Conservation (phyloP, 1,284 basidiomycete species). For the Mycena sp. region DNA sequence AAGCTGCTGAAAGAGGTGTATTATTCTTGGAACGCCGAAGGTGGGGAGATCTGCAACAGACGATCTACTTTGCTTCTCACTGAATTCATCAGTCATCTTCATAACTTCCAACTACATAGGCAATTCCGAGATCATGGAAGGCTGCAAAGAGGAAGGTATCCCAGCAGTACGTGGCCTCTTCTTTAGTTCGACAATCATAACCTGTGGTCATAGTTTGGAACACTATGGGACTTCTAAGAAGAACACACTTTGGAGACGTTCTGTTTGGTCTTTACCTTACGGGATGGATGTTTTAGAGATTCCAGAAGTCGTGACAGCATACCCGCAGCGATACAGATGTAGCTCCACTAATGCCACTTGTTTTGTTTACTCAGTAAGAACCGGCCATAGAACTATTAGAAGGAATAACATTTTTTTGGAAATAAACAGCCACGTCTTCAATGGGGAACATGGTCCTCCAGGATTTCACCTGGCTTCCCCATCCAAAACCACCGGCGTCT, state of each 20-base stretch:
- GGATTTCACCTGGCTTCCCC: slow-evolving; percentile 73
- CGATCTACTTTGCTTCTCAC: slow-evolving; percentile 52
- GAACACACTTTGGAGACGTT: neutral
- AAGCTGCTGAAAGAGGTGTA: slow-evolving; percentile 71
- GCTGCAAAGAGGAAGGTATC: slow-evolving; percentile 68
- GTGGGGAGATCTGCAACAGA: slow-evolving; percentile 43
- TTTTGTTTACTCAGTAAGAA: slow-evolving; percentile 15
- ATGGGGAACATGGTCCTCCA: slow-evolving; percentile 60
- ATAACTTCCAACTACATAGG: slow-evolving; percentile 73
- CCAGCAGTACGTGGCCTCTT: slow-evolving; percentile 48
- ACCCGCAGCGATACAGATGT: slow-evolving; percentile 9
- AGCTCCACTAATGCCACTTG: slow-evolving; percentile 12
- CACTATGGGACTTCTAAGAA: slow-evolving; percentile 33
- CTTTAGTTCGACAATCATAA: neutral
- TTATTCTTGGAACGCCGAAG: slow-evolving; percentile 36
- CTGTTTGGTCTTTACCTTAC: neutral
- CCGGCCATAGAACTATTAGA: slow-evolving; percentile 7
- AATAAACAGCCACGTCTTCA: slow-evolving; percentile 35
- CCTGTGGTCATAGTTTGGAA: slow-evolving; percentile 48
- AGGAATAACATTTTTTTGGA: slow-evolving; percentile 2
- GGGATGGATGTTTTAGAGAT: slow-evolving; percentile 24
- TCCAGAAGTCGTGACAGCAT: neutral
- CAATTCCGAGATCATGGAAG: slow-evolving; percentile 75
- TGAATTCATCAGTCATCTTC: slow-evolving; percentile 67
- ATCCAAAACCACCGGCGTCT: slow-evolving; percentile 84